Evolutionary conservation across 345 rosid species (phyloP).

Genomic region (Acer negundo): DNA sequence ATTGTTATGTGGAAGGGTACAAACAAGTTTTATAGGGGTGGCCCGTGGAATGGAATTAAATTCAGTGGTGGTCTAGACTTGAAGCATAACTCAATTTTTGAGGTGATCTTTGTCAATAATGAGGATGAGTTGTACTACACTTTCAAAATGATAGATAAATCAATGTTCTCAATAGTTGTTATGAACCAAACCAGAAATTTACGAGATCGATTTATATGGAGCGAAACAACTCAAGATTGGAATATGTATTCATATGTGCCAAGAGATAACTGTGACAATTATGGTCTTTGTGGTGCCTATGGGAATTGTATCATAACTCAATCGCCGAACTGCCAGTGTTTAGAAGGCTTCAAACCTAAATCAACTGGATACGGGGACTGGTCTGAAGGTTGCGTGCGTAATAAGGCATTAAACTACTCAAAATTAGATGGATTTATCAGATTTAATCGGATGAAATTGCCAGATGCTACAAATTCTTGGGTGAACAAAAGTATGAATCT

Average conservation of each 20-base stretch:
- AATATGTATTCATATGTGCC: conserved; percentile 31
- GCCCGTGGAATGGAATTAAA: conserved; percentile 52
- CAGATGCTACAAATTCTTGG: conserved; percentile 29
- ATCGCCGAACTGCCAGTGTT: conserved; percentile 1
- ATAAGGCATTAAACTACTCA: conserved; percentile 28
- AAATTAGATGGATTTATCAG: conserved; percentile 35
- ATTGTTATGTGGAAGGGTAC: conserved; percentile 22
- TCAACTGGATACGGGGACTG: not conserved
- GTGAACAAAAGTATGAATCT: conserved; percentile 21
- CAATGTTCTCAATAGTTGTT: conserved; percentile 30
- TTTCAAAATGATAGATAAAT: conserved; percentile 17
- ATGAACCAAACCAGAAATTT: conserved; percentile 27
- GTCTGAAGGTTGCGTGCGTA: conserved; percentile 33
- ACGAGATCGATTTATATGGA: conserved; percentile 40
- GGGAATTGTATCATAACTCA: not conserved
- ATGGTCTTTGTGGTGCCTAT: conserved; percentile 3
- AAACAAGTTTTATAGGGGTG: conserved; percentile 24
- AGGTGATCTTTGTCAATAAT: conserved; percentile 25
- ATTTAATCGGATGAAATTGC: conserved; percentile 31
- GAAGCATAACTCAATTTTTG: not conserved
- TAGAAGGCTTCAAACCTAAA: conserved; percentile 15
- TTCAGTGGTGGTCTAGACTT: conserved; percentile 7
- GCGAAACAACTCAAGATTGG: conserved; percentile 37
- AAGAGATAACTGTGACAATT: conserved; percentile 14
- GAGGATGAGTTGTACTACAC: conserved; percentile 32